A percentile compares a stretch with the other conserved stretches of the same genome.
Evolutionary conservation across 345 rosid genomes (phyloP).

Genomic region (Corymbia maculata): DNA sequence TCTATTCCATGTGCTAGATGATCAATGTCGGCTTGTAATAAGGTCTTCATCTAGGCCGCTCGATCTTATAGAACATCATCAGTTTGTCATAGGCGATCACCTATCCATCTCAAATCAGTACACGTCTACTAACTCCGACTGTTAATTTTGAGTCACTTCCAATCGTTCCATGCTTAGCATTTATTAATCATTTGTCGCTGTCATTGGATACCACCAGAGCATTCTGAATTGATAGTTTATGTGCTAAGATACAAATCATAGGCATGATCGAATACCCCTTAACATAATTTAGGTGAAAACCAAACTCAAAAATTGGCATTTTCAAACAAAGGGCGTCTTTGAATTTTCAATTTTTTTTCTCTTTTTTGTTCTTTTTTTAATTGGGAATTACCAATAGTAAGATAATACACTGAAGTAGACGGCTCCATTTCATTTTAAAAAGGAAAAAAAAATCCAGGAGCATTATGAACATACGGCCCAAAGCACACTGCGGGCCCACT

Average conservation of each 20-base stretch:
- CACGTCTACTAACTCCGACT: neutral
- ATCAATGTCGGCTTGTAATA: fast-evolving
- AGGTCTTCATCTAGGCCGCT: neutral
- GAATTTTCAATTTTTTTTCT: no score
- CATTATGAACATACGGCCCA: neutral
- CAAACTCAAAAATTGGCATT: neutral
- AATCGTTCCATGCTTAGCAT: no score
- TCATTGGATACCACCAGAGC: neutral
- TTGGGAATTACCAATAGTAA: neutral
- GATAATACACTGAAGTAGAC: neutral
- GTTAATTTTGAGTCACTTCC: neutral
- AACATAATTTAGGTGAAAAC: neutral
- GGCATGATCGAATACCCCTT: neutral
- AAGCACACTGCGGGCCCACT: neutral
- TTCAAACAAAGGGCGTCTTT: neutral
- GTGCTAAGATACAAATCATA: neutral
- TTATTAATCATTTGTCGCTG: neutral
- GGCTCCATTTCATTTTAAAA: neutral
- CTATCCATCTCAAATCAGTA: neutral
- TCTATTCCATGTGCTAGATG: neutral
- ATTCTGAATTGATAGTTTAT: neutral
- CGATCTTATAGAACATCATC: neutral
- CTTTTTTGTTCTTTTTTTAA: neutral
- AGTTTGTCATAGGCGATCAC: neutral
- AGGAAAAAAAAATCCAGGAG: neutral